Percentiles rank a stretch among this genome's conserved stretches.
Conservation (phyloP, 1,284 basidiomycete genomes). For the Leccinum subrobustum region DNA sequence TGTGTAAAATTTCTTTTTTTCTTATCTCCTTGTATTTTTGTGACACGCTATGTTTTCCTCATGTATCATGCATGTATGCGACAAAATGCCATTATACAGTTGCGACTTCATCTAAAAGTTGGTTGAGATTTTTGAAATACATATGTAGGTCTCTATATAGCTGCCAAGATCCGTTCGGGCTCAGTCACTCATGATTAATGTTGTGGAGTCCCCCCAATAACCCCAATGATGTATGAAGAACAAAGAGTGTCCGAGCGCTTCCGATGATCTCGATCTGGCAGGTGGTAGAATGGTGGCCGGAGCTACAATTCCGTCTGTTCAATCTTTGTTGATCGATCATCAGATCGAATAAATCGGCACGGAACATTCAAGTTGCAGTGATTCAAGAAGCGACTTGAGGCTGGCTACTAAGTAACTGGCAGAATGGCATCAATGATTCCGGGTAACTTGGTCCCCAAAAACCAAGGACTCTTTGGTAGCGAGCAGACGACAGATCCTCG, state of each 20-base stretch:
- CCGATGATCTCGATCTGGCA: background rate
- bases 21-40: background rate
- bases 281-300: background rate
- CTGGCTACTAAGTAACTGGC: too few species aligned
- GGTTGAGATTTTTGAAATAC: background rate
- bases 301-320: background rate
- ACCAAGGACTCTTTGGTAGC: background rate
- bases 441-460: too few species aligned
- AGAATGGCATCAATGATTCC: background rate
- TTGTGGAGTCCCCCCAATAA: background rate
- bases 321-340: background rate
- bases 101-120: background rate
- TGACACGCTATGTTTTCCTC: background rate
- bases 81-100: background rate
- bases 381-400: background rate
- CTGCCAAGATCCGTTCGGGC: background rate
- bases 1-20: background rate
- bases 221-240: background rate
- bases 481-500: background rate
- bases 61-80: background rate
- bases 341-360: background rate
- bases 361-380: background rate
- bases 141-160: background rate
- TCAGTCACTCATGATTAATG: background rate
- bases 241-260: background rate